Conservation (phyloP, 140 eudicot genomes). For the Erigeron philadelphicus region DNA sequence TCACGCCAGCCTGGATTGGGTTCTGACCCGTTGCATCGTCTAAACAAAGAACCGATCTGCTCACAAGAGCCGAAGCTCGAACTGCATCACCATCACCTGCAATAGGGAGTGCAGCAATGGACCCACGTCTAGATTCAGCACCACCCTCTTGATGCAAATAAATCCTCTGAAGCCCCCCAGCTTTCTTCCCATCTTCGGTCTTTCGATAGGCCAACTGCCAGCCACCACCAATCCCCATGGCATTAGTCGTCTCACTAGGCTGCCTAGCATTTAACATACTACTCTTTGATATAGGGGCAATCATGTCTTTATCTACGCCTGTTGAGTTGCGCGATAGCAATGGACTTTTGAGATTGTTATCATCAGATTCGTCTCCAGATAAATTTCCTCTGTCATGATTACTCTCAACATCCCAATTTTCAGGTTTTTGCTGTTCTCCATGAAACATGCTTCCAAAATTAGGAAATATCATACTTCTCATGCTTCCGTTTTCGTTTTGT, state of each 20-base stretch:
- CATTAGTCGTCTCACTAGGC: constrained; percentile 45
- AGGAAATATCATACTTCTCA: constrained; percentile 66
- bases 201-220: constrained; percentile 87
- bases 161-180: constrained; percentile 66
- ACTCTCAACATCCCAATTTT: constrained; percentile 75
- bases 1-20: constrained; percentile 39
- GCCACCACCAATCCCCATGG: constrained; percentile 95
- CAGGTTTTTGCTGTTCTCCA: constrained; percentile 48
- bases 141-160: constrained; percentile 73
- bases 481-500: constrained; percentile 54
- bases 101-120: constrained; percentile 54
- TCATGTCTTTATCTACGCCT: constrained; percentile 46
- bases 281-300: constrained; percentile 26
- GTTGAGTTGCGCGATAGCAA: constrained; percentile 67
- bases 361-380: constrained; percentile 69
- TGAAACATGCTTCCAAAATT: constrained; percentile 81
- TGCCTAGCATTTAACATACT: constrained; percentile 35
- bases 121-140: constrained; percentile 61
- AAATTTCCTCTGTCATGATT: constrained; percentile 42
- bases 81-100: constrained; percentile 52
- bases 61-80: constrained; percentile 86
- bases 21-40: constrained; percentile 41
- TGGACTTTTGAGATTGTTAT: constrained; percentile 59
- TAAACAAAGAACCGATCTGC: constrained; percentile 68
- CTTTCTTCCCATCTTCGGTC: constrained; percentile 49